Conservation (phyloP, 2,329 filamentous ascomycete genomes). For the Biscogniauxia marginata region DNA sequence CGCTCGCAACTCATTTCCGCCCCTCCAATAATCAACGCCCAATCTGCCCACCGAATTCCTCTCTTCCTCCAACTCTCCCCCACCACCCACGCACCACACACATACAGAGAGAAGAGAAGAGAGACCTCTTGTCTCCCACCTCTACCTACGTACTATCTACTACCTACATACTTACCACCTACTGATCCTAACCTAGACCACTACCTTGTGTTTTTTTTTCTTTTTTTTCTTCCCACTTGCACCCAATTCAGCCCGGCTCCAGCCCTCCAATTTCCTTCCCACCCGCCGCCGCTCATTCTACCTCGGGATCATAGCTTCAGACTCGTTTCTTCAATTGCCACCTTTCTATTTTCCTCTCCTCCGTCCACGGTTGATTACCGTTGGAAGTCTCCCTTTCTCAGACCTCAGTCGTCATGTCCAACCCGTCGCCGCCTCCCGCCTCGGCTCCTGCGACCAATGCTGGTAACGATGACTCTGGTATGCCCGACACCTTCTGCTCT, state of each 20-base stretch:
- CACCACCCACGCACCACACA: slow-evolving; percentile 19
- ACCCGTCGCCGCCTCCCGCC: slow-evolving; percentile 31
- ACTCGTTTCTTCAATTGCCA: slow-evolving; percentile 5
- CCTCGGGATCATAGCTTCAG: slow-evolving; percentile 7
- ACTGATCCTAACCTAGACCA: no score
- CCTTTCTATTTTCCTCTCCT: slow-evolving; percentile 9
- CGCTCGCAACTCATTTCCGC: slow-evolving; percentile 2
- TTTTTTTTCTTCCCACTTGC: slow-evolving; percentile 17
- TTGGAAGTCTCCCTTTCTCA: slow-evolving; percentile 14
- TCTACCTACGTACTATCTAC: slow-evolving; percentile 12
- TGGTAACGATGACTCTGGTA: slow-evolving; percentile 34
- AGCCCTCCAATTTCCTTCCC: background rate
- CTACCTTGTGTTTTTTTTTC: no score
- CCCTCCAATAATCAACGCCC: slow-evolving; percentile 19
- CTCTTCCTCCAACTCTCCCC: slow-evolving; percentile 21
- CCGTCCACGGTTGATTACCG: slow-evolving; percentile 25
- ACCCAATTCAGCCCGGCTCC: slow-evolving; percentile 11
- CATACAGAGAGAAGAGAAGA: background rate
- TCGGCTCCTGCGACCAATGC: slow-evolving; percentile 28
- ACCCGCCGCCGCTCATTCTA: slow-evolving; percentile 16
- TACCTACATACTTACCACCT: slow-evolving; percentile 7
- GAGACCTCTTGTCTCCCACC: background rate
- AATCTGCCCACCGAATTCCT: slow-evolving; percentile 3
- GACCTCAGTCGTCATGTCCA: slow-evolving; percentile 30
- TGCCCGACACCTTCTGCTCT: slow-evolving; percentile 15